phyloP scores from a whole-genome alignment of 495 filamentous ascomycete species.

The Extremus antarcticus region DNA sequence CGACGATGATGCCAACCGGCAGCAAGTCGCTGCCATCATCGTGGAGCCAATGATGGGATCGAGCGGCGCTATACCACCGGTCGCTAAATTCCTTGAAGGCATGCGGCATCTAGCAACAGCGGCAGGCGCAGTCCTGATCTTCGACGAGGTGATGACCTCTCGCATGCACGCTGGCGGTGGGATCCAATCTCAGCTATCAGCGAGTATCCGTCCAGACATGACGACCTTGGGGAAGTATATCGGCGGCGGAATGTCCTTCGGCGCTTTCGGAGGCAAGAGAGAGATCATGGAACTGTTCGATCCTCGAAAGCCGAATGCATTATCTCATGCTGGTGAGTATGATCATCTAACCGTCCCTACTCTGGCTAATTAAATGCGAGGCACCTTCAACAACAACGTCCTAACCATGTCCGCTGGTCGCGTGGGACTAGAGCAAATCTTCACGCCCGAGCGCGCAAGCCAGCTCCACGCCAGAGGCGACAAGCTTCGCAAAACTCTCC shows the following conservation, averaged over 20 bases:
- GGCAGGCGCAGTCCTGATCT: conserved; percentile 42
- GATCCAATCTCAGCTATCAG: conserved; percentile 29
- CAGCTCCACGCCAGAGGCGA: conserved; percentile 34
- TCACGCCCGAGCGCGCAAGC: conserved; percentile 31
- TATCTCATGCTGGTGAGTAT: conserved; percentile 42
- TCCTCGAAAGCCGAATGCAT: conserved; percentile 25
- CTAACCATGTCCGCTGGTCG: conserved; percentile 47
- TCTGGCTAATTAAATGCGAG: no score
- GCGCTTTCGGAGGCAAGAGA: conserved; percentile 48
- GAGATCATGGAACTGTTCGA: conserved; percentile 48
- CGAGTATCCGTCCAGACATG: conserved; percentile 41
- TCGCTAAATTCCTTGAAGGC: conserved; percentile 35
- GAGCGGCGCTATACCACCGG: conserved; percentile 41
- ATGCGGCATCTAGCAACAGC: conserved; percentile 28
- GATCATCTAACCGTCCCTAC: no score
- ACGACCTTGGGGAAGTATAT: conserved; percentile 54
- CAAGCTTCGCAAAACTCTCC: conserved; percentile 25
- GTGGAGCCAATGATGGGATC: conserved; percentile 50
- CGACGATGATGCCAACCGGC: conserved; percentile 4
- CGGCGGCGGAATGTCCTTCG: conserved; percentile 52
- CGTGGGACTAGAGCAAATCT: conserved; percentile 34
- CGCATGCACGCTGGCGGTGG: conserved; percentile 39
- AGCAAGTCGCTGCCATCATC: conserved; percentile 42
- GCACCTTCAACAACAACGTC: conserved; percentile 61
- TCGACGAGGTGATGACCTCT: conserved; percentile 58